These are phyloP conservation scores for Aspergillus biplanus DNA, from an alignment of 495 filamentous ascomycete species.

Conservation along the genomic window DNA sequence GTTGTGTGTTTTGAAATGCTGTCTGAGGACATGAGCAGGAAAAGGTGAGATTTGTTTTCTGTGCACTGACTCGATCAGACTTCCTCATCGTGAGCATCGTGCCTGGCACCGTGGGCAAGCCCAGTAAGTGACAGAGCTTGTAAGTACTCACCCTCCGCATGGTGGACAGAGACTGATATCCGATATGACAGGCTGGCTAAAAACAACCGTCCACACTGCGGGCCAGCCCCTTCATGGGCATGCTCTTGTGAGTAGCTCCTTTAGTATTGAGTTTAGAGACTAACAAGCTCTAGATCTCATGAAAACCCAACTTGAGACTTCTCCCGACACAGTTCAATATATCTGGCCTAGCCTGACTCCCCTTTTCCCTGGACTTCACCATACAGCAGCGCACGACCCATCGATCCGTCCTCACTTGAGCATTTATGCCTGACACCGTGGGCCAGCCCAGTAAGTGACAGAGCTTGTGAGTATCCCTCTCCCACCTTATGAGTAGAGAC, in stretches of 20 bases:
- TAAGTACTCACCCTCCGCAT: slow-evolving; percentile 3
- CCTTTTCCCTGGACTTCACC: too few species aligned
- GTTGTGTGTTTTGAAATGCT: not conserved
- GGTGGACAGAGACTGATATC: too few species aligned
- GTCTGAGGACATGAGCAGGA: not conserved
- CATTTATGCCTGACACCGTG: slow-evolving; percentile 4
- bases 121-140: slow-evolving; percentile 28
- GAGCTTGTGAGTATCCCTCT: slow-evolving; percentile 20
- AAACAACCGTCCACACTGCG: slow-evolving; percentile 16
- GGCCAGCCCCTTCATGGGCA: slow-evolving; percentile 12
- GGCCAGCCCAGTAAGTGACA: slow-evolving; percentile 26
- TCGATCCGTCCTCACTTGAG: too few species aligned
- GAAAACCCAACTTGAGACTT: too few species aligned
- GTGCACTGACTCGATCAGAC: not conserved
- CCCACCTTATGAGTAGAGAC: too few species aligned
- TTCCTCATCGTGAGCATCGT: slow-evolving; percentile 13
- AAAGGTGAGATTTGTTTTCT: not conserved
- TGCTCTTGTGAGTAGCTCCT: slow-evolving; percentile 15
- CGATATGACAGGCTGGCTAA: slow-evolving; percentile 20
- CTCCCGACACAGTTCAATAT: not conserved
- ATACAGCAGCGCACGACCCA: too few species aligned
- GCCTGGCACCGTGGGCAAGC: slow-evolving; percentile 16
- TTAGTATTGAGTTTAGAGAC: not conserved
- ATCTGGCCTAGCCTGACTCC: too few species aligned
- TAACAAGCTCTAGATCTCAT: not conserved